A percentile compares a stretch with the other conserved stretches of the same genome.
phyloP scores from a whole-genome alignment of 2,329 filamentous ascomycete species.

The Ophiocordyceps unilateralis region DNA sequence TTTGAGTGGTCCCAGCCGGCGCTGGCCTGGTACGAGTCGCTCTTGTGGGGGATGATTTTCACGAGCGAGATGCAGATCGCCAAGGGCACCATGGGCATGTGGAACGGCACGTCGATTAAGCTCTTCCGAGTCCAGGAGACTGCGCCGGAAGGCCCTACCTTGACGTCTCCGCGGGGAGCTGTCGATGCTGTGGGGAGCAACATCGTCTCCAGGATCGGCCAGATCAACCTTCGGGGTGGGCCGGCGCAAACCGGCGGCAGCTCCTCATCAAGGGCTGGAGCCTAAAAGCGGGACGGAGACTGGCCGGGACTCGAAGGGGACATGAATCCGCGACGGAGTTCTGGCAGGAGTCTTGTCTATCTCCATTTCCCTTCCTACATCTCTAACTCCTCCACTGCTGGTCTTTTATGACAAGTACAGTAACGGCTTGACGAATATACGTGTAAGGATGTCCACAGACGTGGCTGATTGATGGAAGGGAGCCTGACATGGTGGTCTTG shows the following conservation, averaged over 20 bases:
- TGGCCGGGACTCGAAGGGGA: neutral
- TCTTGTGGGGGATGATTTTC: slow-evolving; percentile 89
- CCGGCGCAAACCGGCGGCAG: slow-evolving; percentile 8
- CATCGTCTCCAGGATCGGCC: slow-evolving; percentile 71
- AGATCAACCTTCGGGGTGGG: slow-evolving; percentile 50
- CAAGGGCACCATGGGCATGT: slow-evolving; percentile 77
- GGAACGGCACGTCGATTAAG: slow-evolving; percentile 80
- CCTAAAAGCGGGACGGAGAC: neutral
- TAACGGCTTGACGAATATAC: neutral
- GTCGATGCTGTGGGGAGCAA: slow-evolving; percentile 89
- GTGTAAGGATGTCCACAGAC: neutral
- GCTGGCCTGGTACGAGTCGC: slow-evolving; percentile 87
- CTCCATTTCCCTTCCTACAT: neutral
- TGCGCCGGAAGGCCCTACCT: slow-evolving; percentile 58
- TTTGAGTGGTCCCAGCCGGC: slow-evolving; percentile 90
- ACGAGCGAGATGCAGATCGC: slow-evolving; percentile 75
- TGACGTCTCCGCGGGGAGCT: slow-evolving; percentile 73
- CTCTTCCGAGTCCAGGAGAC: slow-evolving; percentile 83
- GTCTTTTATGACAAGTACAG: neutral
- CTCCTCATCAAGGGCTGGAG: slow-evolving; percentile 2
- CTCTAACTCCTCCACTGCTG: neutral
- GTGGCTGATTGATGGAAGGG: no score
- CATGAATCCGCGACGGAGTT: neutral
- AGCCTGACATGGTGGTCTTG: no score
- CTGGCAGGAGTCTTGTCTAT: neutral